phyloP scores from a whole-genome alignment of 176 grass and related monocot species.

The Thinopyrum elongatum region DNA sequence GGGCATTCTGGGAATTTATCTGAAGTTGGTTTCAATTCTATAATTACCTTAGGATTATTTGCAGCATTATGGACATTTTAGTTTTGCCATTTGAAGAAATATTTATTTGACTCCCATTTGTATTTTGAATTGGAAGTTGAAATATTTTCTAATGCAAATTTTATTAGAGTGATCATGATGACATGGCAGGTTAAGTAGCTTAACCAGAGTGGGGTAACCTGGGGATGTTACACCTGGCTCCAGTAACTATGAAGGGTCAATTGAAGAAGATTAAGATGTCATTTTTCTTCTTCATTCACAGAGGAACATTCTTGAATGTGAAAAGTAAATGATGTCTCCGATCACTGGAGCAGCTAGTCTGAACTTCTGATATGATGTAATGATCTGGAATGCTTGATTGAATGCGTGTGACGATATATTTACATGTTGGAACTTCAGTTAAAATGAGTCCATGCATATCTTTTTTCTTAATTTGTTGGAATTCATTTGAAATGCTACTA shows the following conservation, averaged over 20 bases:
- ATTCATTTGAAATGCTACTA: background rate
- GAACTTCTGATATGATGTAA: background rate
- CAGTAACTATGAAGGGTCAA: background rate
- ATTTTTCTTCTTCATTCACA: background rate
- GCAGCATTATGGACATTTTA: no score
- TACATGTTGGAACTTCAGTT: background rate
- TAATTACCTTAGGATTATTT: no score
- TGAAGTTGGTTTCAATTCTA: no score
- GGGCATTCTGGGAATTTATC: no score
- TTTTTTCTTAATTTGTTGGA: background rate
- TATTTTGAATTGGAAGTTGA: no score
- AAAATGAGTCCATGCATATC: background rate
- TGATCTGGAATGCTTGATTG: background rate
- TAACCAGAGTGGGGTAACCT: no score
- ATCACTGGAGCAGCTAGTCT: background rate
- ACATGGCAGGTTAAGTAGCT: no score
- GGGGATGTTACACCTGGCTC: no score
- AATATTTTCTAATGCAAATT: no score
- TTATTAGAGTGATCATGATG: no score
- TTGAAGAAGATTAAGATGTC: background rate
- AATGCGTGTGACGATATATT: background rate
- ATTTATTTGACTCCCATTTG: no score
- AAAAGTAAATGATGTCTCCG: background rate
- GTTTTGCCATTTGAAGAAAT: no score
- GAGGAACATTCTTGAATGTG: background rate